Conservation (phyloP, 2,329 filamentous ascomycete genomes). For the Clarireedia paspali region DNA sequence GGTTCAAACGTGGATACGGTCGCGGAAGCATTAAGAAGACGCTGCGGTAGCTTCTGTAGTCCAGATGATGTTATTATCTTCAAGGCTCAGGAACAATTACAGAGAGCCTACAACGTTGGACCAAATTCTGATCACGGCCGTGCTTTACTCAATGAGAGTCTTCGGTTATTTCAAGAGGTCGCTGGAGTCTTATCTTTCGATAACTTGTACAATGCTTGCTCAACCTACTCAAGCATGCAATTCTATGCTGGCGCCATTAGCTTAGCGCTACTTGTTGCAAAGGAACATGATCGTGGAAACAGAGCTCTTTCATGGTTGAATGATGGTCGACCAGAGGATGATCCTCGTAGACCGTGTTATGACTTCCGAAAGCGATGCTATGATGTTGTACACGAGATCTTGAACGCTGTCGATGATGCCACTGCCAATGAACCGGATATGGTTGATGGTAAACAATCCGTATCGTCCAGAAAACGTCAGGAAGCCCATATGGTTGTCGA, state of each 20-base stretch:
- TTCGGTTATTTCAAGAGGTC: constrained; percentile 82
- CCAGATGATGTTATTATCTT: constrained; percentile 96
- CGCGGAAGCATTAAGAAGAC: constrained; percentile 82
- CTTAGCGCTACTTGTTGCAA: constrained; percentile 74
- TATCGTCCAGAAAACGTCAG: constrained; percentile 68
- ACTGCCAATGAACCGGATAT: constrained; percentile 62
- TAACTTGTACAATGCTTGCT: constrained; percentile 69
- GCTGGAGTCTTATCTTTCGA: constrained; percentile 73
- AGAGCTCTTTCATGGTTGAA: constrained; percentile 78
- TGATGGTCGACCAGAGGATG: constrained; percentile 66
- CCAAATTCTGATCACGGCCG: constrained; percentile 69
- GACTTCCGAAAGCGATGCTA: constrained; percentile 73
- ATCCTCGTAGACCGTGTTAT: constrained; percentile 62
- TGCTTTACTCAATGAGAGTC: constrained; percentile 77
- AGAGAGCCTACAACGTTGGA: constrained; percentile 74
- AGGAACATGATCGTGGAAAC: constrained; percentile 81
- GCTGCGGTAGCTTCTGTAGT: constrained; percentile 96
- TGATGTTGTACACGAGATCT: constrained; percentile 74
- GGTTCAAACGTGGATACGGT: constrained; percentile 97
- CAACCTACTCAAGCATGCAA: constrained; percentile 71
- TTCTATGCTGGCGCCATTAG: constrained; percentile 94
- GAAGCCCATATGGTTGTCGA: constrained; percentile 92
- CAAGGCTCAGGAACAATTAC: constrained; percentile 92
- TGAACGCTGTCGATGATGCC: constrained; percentile 67
- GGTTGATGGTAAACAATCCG: constrained; percentile 69